A percentile compares a stretch with the other conserved stretches of the same genome.
These are phyloP conservation scores for Dipteronia sinensis DNA, from an alignment of 345 rosid genomes.

Conservation along the genomic window DNA sequence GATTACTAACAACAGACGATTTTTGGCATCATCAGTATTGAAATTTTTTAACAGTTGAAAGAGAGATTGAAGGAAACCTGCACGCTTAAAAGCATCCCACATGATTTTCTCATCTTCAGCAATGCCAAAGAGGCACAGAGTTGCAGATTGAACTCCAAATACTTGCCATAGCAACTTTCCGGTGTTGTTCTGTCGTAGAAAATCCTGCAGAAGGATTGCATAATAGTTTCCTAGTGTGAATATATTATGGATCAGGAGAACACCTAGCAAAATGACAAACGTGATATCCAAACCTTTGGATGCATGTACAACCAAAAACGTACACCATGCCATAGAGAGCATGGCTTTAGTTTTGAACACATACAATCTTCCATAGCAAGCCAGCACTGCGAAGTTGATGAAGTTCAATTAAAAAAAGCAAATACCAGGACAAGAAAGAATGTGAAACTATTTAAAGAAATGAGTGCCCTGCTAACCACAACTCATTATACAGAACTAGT, in stretches of 20 bases:
- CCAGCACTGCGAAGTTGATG: conserved; percentile 73
- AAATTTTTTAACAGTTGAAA: conserved; percentile 8
- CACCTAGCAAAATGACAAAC: not conserved
- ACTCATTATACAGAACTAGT: not conserved
- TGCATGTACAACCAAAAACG: conserved; percentile 97
- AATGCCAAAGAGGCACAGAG: conserved; percentile 82
- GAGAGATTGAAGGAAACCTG: conserved; percentile 50
- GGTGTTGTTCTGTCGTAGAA: conserved; percentile 91
- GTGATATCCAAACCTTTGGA: conserved; percentile 70
- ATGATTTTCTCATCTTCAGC: conserved; percentile 88
- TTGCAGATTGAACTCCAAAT: conserved; percentile 80
- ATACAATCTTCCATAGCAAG: conserved; percentile 93
- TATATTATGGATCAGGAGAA: not conserved
- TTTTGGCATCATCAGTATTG: not conserved
- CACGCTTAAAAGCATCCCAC: conserved; percentile 79
- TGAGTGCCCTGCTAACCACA: not conserved
- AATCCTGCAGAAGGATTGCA: conserved; percentile 58
- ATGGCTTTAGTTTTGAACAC: conserved; percentile 69
- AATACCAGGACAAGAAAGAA: conserved; percentile 8
- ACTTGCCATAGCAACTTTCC: conserved; percentile 93
- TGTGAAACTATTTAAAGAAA: not conserved
- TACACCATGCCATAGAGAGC: conserved; percentile 62
- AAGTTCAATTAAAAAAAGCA: not conserved
- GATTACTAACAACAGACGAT: not conserved
- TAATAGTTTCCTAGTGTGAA: conserved; percentile 4